A percentile compares a stretch with the other conserved stretches of the same genome.
Conservation (phyloP, 306 rosid genomes). For the Rosa persica region DNA sequence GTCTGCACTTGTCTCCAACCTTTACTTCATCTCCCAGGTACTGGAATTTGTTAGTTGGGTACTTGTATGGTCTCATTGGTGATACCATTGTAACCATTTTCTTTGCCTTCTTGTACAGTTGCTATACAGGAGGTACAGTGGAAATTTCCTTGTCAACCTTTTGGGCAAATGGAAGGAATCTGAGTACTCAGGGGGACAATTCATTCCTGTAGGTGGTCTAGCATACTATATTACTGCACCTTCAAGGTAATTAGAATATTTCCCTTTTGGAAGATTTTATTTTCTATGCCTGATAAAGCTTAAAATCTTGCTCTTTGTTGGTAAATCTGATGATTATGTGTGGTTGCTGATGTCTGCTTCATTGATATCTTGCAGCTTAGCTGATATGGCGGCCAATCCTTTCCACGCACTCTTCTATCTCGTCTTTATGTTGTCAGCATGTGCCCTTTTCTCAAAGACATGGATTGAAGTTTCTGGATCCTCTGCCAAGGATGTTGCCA, state of each 20-base stretch:
- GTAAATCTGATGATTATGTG: constrained; percentile 2
- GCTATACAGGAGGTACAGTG: constrained; percentile 78
- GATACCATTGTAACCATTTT: constrained; percentile 3
- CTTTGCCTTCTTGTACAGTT: constrained; percentile 42
- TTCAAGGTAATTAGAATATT: constrained; percentile 52
- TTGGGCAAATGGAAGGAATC: constrained; percentile 97
- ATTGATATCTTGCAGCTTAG: constrained; percentile 63
- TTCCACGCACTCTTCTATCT: constrained; percentile 89
- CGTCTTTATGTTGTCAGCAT: constrained; percentile 85
- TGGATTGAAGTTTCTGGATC: constrained; percentile 99
- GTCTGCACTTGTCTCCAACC: constrained; percentile 90
- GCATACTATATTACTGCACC: constrained; percentile 96
- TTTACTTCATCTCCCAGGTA: constrained; percentile 97
- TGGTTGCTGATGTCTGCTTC: not conserved
- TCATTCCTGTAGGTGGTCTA: constrained; percentile 84
- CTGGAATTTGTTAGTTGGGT: constrained; percentile 16
- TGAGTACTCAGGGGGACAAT: constrained; percentile 87
- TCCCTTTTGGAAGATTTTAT: not conserved
- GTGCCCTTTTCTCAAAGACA: constrained; percentile 90
- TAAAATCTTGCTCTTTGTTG: not conserved
- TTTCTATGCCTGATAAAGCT: not conserved
- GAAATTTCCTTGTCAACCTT: constrained; percentile 81
- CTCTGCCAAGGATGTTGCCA: constrained; percentile 93
- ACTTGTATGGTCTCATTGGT: not conserved
- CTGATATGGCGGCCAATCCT: constrained; percentile 98